phyloP scores from a whole-genome alignment of 306 rosid species.

The Argentina anserina region DNA sequence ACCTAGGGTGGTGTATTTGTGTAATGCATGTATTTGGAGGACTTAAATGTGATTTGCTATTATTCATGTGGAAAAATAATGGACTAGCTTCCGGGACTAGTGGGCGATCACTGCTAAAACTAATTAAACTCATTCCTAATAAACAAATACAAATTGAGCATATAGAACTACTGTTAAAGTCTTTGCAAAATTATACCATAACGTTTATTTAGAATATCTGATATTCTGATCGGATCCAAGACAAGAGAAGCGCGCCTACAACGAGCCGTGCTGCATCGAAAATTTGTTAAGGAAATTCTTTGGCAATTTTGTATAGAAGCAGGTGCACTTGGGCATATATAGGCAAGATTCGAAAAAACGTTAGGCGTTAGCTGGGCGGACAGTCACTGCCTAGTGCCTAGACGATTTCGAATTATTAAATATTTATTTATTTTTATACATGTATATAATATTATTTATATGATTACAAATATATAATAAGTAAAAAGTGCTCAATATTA shows the following conservation, averaged over 20 bases:
- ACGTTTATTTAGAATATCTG: background rate
- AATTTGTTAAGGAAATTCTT: background rate
- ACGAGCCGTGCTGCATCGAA: background rate
- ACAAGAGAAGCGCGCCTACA: background rate
- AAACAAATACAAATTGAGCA: background rate
- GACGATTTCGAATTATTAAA: too few relatives aligned
- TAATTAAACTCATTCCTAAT: background rate
- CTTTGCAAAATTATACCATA: background rate
- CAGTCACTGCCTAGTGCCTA: too few relatives aligned
- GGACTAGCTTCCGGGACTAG: background rate
- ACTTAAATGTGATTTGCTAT: too few relatives aligned
- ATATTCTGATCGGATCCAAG: background rate
- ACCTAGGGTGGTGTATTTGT: too few relatives aligned
- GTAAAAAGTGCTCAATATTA: too few relatives aligned
- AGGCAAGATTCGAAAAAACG: too few relatives aligned
- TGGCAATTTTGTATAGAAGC: background rate
- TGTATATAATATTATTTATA: too few relatives aligned
- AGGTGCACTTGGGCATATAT: background rate
- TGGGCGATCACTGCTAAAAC: background rate
- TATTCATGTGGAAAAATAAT: too few relatives aligned
- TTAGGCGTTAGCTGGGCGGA: too few relatives aligned
- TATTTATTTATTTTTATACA: too few relatives aligned
- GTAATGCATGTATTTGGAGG: too few relatives aligned
- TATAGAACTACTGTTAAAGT: background rate
- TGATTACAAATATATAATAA: too few relatives aligned